Conservation (phyloP, 2,329 filamentous ascomycete species). For the Pseudonectria buxi region DNA sequence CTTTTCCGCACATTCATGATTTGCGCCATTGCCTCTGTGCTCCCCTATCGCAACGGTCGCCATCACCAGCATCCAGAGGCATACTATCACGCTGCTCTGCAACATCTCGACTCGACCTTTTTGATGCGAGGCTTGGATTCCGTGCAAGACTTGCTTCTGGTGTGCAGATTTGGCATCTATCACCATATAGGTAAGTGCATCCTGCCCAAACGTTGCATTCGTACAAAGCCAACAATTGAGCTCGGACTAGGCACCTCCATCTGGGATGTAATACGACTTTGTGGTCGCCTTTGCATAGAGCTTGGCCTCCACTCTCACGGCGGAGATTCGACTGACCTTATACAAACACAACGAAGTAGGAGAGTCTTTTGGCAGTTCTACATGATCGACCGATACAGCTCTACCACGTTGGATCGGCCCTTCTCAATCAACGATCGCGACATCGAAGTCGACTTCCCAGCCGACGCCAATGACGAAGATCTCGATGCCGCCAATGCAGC, state of each 20-base stretch:
- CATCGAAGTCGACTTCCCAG: conserved; percentile 30
- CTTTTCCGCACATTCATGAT: conserved; percentile 31
- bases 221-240: too few relatives aligned
- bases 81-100: conserved; percentile 32
- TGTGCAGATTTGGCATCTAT: conserved; percentile 36
- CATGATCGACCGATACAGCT: conserved; percentile 38
- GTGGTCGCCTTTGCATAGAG: conserved; percentile 34
- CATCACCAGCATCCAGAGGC: conserved; percentile 32
- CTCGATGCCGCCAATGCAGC: too few relatives aligned
- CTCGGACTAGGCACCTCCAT: conserved; percentile 25
- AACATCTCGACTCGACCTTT: conserved; percentile 22
- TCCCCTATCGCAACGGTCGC: conserved; percentile 24
- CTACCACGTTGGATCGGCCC: conserved; percentile 33
- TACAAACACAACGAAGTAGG: conserved; percentile 31
- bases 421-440: conserved; percentile 35
- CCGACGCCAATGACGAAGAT: neutral
- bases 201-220: too few relatives aligned
- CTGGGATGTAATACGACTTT: conserved; percentile 34
- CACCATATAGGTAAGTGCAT: conserved; percentile 14
- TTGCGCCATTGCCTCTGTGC: conserved; percentile 28
- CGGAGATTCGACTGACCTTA: conserved; percentile 4
- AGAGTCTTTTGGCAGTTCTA: conserved; percentile 40
- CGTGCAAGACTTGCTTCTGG: conserved; percentile 33
- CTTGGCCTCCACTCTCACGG: conserved; percentile 25
- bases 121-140: conserved; percentile 27